A percentile compares a stretch with the other conserved stretches of the same genome.
Evolutionary conservation across 2,329 filamentous ascomycete genomes (phyloP).

Genomic region (Madurella mycetomatis): DNA sequence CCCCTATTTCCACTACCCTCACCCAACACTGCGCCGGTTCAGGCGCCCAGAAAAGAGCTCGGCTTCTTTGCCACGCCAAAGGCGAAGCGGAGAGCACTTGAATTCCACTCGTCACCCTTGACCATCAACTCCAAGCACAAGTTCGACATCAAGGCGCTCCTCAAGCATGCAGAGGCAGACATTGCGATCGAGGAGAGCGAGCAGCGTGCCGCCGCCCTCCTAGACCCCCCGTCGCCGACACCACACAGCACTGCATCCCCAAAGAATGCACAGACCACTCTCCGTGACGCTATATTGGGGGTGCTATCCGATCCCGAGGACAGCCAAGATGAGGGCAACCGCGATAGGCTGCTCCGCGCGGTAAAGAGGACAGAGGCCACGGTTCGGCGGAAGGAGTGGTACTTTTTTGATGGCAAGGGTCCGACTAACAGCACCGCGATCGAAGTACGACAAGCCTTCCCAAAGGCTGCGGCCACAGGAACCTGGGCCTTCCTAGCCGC

Average conservation of each 20-base stretch:
- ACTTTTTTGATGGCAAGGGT: constrained; percentile 44
- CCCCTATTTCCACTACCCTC: constrained; percentile 37
- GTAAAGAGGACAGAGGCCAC: constrained; percentile 47
- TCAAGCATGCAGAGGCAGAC: constrained; percentile 56
- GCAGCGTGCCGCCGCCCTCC: constrained; percentile 37
- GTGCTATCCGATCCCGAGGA: constrained; percentile 31
- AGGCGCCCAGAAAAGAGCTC: constrained; percentile 5
- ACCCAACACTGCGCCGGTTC: constrained; percentile 5
- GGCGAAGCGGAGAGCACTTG: constrained; percentile 41
- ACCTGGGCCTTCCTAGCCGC: constrained; percentile 48
- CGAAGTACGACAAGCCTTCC: constrained; percentile 33
- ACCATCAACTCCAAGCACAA: constrained; percentile 53
- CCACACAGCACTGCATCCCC: constrained; percentile 13
- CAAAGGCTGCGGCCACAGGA: constrained; percentile 34
- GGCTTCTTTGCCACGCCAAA: constrained; percentile 40
- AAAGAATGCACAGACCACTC: constrained; percentile 1
- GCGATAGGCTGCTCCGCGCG: constrained; percentile 38
- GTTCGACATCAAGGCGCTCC: constrained; percentile 59
- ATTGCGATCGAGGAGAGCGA: constrained; percentile 55
- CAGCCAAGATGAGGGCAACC: constrained; percentile 43
- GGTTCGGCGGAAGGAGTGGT: constrained; percentile 38
- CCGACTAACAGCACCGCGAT: constrained; percentile 11
- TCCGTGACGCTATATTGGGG: constrained; percentile 31
- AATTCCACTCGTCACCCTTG: constrained; percentile 44
- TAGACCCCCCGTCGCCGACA: constrained; percentile 26